Percentiles rank a stretch among this genome's conserved stretches.
Evolutionary conservation across 2,329 filamentous ascomycete species (phyloP).

Genomic region (Penicillium sp.): DNA sequence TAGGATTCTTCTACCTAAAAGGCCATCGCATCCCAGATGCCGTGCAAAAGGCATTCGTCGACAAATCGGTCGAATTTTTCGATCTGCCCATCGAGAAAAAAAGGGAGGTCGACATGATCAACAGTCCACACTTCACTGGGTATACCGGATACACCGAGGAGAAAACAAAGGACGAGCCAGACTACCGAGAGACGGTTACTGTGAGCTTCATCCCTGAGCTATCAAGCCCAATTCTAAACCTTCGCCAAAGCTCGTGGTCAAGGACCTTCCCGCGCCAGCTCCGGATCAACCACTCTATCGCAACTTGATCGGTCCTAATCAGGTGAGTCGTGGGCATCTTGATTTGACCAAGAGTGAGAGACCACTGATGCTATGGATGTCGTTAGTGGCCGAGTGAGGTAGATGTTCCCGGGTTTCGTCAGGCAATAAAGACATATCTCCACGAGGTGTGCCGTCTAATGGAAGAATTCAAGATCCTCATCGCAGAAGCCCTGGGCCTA

Average conservation of each 20-base stretch:
- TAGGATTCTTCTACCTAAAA: conserved; percentile 24
- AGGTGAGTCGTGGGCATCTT: too few species aligned
- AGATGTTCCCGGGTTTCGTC: conserved; percentile 13
- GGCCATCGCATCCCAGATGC: conserved; percentile 12
- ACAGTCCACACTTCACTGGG: conserved; percentile 21
- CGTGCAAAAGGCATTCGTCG: conserved; percentile 25
- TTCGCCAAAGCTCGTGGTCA: conserved; percentile 12
- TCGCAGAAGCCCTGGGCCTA: conserved; percentile 19
- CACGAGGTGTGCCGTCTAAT: conserved; percentile 10
- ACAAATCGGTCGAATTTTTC: conserved; percentile 43
- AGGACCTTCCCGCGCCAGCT: too few species aligned
- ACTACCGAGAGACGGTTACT: conserved; percentile 19
- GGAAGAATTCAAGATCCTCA: conserved; percentile 11
- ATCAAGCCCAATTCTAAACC: conserved; percentile 18
- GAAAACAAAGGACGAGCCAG: conserved; percentile 13
- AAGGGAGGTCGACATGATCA: conserved; percentile 40
- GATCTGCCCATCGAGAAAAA: conserved; percentile 40
- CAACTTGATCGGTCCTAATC: conserved; percentile 18
- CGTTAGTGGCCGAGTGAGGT: conserved; percentile 15
- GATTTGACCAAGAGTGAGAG: not conserved
- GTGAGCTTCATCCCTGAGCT: conserved; percentile 5
- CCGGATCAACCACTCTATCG: conserved; percentile 15
- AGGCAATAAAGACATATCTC: conserved; percentile 16
- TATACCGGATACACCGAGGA: conserved; percentile 14
- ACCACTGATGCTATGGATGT: not conserved